These are phyloP conservation scores for Neurospora discreta DNA, from an alignment of 495 filamentous ascomycete species.

Conservation along the genomic window DNA sequence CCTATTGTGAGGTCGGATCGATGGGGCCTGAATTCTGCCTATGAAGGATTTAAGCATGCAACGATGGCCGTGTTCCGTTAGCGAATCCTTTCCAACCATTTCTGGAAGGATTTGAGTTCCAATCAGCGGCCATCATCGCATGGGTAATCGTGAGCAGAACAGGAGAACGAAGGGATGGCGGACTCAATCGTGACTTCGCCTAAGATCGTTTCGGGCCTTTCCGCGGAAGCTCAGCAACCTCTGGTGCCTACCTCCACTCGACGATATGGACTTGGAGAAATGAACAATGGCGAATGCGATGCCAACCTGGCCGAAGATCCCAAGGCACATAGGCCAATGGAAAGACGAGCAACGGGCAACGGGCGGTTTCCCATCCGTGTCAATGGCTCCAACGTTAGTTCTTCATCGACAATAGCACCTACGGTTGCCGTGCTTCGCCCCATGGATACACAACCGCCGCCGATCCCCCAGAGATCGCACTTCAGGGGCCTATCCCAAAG, in stretches of 20 bases:
- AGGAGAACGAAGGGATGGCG: background rate
- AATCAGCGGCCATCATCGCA: background rate
- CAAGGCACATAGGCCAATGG: background rate
- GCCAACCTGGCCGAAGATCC: background rate
- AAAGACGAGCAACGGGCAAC: conserved; percentile 27
- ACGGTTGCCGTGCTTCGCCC: conserved; percentile 9
- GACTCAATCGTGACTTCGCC: background rate
- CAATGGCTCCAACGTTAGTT: conserved; percentile 33
- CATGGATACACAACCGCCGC: conserved; percentile 51
- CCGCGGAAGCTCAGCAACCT: background rate
- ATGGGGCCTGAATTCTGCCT: background rate
- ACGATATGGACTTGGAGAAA: background rate
- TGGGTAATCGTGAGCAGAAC: background rate
- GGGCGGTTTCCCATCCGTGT: conserved; percentile 74
- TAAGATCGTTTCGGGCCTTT: background rate
- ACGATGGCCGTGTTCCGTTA: background rate
- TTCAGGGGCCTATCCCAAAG: conserved; percentile 62
- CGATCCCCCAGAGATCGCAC: conserved; percentile 61
- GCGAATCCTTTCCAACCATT: background rate
- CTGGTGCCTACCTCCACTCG: background rate
- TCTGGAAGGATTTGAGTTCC: background rate
- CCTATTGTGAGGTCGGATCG: background rate
- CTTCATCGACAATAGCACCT: conserved; percentile 1
- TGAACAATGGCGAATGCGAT: background rate
- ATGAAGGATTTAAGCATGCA: background rate